A percentile compares a stretch with the other conserved stretches of the same genome.
These are phyloP conservation scores for Ocimum tenuiflorum DNA, from an alignment of 257 asterid genomes.

Conservation along the genomic window DNA sequence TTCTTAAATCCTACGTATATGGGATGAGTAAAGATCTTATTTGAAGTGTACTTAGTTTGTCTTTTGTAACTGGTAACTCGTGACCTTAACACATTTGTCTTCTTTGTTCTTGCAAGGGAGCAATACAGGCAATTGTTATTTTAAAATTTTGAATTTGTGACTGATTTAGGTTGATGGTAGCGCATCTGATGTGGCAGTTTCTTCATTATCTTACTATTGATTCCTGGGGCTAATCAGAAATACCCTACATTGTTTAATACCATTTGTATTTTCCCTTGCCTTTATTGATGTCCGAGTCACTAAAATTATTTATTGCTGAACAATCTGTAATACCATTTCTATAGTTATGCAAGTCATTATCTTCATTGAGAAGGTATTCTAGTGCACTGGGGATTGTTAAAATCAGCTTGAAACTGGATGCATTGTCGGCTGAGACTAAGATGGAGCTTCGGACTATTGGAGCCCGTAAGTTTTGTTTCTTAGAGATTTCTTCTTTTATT, in stretches of 20 bases:
- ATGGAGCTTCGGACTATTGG: slow-evolving; percentile 69
- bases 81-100: neutral
- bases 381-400: slow-evolving; percentile 66
- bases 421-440: slow-evolving; percentile 44
- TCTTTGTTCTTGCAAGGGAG: no score
- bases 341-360: slow-evolving; percentile 67
- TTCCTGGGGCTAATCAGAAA: neutral
- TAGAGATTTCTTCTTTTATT: slow-evolving; percentile 3
- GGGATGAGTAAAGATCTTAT: neutral
- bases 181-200: slow-evolving; percentile 1
- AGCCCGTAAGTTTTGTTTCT: slow-evolving; percentile 56
- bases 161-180: neutral
- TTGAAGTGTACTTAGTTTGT: no score
- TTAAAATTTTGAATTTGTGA: neutral
- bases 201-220: neutral
- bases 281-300: neutral
- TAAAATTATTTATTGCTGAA: slow-evolving; percentile 7
- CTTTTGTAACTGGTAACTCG: no score
- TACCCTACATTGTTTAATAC: neutral
- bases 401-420: slow-evolving; percentile 54
- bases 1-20: no score
- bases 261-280: neutral
- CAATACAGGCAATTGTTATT: no score
- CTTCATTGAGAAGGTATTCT: slow-evolving; percentile 59
- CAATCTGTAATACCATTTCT: neutral